Base-by-base conservation (phyloP, 805 yeast genomes). In the Debaryomyces hansenii region DNA sequence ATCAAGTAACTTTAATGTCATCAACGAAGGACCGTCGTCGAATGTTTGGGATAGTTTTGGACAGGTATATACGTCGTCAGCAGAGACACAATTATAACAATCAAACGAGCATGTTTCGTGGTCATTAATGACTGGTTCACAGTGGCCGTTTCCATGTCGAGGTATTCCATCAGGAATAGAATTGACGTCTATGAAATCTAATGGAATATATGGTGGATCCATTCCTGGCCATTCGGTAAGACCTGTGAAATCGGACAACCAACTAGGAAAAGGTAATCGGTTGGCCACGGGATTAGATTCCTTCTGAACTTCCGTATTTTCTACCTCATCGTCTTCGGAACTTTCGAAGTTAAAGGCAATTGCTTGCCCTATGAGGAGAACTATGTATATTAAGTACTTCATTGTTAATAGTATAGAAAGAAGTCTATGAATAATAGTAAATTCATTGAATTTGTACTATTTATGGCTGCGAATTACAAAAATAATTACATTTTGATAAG, bases 1-100 rank as follows among this genome's bases (percentile, higher is more conserved):
- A 3, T 72, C 66, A 20, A 90, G 63, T 27, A 92, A 72, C 37
- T 72, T 73, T 4, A 78, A 69, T 0, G 97, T 91, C 18, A 80
- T 76, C 0, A 81, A 81, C 0, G 91, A 78, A 1, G 99, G 99
- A 0, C 99, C 98, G 63, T 92, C 98, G 63, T 92, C 99, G 66
- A 92, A 92, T 0, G 96, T 85, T 67, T 92, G 98, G 0, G 91
- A 81, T 33, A 92, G 70, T 40, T 72, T 69, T 2, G 84, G 79
- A 63, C 97, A 91, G 0, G 92, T 80, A 55, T 71, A 77, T 4
- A 87, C 82, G 60, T 91, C 98, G 64, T 87, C 94, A 32, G 69
- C 77, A 20, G 83, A 80, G 21, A 84, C 80, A 67, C 97, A 91
- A 51, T 84, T 80, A 62, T 75, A 79, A 62, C 97, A 91, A 63